Evolutionary conservation across 768 basidiomycete species (phyloP), one percentile per base, ranked within the genome.

Genomic region (Coprinopsis sp.): DNA sequence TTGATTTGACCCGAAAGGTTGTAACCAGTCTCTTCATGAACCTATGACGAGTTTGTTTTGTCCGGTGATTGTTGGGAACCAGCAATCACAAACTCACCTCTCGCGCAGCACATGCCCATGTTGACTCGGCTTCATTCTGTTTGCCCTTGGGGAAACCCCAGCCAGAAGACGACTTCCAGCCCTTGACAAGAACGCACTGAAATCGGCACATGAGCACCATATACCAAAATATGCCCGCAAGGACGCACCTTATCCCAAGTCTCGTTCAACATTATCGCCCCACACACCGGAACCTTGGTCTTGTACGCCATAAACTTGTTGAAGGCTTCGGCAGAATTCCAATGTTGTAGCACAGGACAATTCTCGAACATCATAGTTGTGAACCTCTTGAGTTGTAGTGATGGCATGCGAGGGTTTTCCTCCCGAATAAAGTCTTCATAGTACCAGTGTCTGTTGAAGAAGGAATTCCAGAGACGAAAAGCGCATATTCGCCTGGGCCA

Each of bases 61-160:
- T 37, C 16, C 13, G 45, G 57, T 51, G 56, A 55, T 30, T 25
- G 19, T n/a, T 25, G 36, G 10, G 28, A 33, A 22, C 8, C 21
- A 21, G 19, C 18, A 18, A 38, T n/a, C 33, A 28, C 49, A 6
- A 8, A 58, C 79, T 45, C 51, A 94, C 95, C 72, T 99, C 96
- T 64, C 96, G 82, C 44, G 89, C 76, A 2, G 95, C 96, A 65
- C 96, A 99, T 45, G 75, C 77, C 39, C 78, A 76, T 46, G 84
- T 78, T 6, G 85, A 81, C 62, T 99, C 96, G 50, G 87, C 79
- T 62, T 94, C 85, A 58, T 99, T 99, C 64, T 98, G 98, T 69
- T 99, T 99, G n/a, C 96, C 96, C 62, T 95, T 90, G 6, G 96
- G 96, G 65, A 98, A 99, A n/a, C 91, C 87, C 96, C 96, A 99